Evolutionary conservation across 768 basidiomycete genomes (phyloP).

Genomic region (Kwoniella heveanensis): DNA sequence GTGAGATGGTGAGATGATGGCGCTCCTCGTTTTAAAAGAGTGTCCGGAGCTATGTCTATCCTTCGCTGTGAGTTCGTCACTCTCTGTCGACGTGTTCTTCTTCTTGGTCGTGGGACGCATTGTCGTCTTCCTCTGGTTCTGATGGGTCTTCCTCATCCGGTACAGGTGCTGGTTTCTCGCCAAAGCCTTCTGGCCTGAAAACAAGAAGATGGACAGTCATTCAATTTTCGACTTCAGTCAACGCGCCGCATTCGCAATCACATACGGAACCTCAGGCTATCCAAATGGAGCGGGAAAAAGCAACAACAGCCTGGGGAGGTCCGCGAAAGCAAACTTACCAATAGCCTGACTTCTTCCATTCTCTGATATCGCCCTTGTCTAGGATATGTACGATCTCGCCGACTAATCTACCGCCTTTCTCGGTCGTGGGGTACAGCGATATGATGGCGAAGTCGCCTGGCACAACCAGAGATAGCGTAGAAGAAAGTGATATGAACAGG

Average conservation of each 20-base stretch:
- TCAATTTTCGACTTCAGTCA: neutral
- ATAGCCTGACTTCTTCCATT: conserved; percentile 40
- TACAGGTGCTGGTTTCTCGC: conserved; percentile 26
- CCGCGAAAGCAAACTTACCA: too few relatives aligned
- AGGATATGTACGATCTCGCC: conserved; percentile 40
- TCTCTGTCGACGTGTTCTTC: conserved; percentile 16
- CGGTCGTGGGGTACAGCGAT: conserved; percentile 28
- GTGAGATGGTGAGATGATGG: too few relatives aligned
- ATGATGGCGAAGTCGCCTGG: conserved; percentile 42
- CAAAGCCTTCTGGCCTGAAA: conserved; percentile 39
- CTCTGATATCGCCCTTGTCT: conserved; percentile 40
- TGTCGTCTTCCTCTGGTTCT: conserved; percentile 55
- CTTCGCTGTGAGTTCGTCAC: neutral
- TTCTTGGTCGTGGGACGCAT: conserved; percentile 10
- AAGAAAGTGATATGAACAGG: too few relatives aligned
- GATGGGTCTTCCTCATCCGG: conserved; percentile 36
- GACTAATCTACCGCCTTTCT: conserved; percentile 28
- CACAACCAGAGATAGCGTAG: neutral
- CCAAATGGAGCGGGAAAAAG: too few relatives aligned
- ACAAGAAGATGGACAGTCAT: neutral
- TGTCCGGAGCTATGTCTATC: too few relatives aligned
- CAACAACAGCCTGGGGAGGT: too few relatives aligned
- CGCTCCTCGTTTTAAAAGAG: too few relatives aligned
- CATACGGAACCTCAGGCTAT: too few relatives aligned
- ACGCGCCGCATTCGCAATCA: too few relatives aligned